Percentiles rank a stretch among this genome's conserved stretches.
These are phyloP conservation scores for Artemisia tridentata DNA, from an alignment of 129 eudicot genomes.

Conservation along the genomic window DNA sequence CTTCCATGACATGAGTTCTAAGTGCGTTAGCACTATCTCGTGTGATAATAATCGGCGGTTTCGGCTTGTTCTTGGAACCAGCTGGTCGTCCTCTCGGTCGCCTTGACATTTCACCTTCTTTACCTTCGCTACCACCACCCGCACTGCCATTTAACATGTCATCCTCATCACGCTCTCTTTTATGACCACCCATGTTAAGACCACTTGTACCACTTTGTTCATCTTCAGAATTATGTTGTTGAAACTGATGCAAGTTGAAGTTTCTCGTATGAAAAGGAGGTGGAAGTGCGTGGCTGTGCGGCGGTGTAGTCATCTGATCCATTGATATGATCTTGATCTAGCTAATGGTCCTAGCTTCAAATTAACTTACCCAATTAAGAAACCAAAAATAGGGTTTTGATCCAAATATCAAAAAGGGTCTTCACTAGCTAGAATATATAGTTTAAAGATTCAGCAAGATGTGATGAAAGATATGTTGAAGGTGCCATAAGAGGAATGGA, in stretches of 20 bases:
- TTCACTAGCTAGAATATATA: not conserved
- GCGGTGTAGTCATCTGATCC: slow-evolving; percentile 48
- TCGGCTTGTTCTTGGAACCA: slow-evolving; percentile 71
- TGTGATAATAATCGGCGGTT: slow-evolving; percentile 67
- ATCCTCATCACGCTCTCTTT: slow-evolving; percentile 53
- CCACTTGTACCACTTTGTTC: slow-evolving; percentile 64
- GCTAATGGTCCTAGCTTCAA: slow-evolving; percentile 11
- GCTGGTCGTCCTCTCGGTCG: slow-evolving; percentile 76
- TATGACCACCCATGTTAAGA: slow-evolving; percentile 47
- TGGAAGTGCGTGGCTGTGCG: slow-evolving; percentile 52
- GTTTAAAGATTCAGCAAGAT: too few relatives aligned
- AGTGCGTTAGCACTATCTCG: slow-evolving; percentile 77
- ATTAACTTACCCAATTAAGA: not conserved
- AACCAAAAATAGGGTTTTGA: slow-evolving; percentile 19
- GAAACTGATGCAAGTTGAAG: slow-evolving; percentile 65
- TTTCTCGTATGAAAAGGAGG: slow-evolving; percentile 73
- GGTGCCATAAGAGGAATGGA: not conserved
- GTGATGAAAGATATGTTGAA: not conserved
- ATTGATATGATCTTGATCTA: slow-evolving; percentile 27
- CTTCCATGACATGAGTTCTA: slow-evolving; percentile 74
- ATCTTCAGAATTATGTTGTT: slow-evolving; percentile 63
- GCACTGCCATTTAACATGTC: slow-evolving; percentile 24
- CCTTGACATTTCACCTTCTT: slow-evolving; percentile 46
- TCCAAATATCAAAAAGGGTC: not conserved
- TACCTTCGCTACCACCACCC: slow-evolving; percentile 38